Evolutionary conservation across 225 moss, liverwort and hornwort species (phyloP).

Genomic region (Marchantia polymorpha): DNA sequence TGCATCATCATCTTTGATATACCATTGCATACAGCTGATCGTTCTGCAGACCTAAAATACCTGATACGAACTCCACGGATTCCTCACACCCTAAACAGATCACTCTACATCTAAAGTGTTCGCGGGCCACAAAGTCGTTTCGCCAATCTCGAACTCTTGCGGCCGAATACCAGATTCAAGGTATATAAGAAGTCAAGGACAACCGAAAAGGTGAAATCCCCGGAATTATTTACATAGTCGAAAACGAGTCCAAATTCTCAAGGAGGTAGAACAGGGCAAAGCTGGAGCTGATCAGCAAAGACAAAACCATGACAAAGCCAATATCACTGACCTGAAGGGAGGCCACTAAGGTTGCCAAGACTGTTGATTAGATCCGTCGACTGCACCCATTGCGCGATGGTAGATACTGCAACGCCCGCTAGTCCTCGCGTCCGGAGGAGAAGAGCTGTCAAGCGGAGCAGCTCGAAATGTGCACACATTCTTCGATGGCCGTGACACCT

Average conservation of each 20-base stretch:
- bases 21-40: background rate
- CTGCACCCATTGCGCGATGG: constrained; percentile 4
- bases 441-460: background rate
- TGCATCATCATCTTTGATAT: background rate
- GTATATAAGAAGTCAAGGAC: background rate
- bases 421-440: background rate
- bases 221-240: background rate
- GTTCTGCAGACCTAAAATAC: background rate
- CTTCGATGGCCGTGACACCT: background rate
- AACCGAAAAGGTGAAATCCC: background rate
- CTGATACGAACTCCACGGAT: background rate
- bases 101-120: constrained; percentile 5
- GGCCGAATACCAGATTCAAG: background rate
- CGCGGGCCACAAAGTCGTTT: background rate
- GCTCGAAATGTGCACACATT: background rate
- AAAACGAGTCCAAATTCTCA: background rate
- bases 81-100: background rate
- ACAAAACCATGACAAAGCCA: background rate
- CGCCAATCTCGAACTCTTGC: background rate
- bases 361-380: background rate
- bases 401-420: background rate
- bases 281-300: background rate
- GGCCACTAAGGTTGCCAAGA: background rate
- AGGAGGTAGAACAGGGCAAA: background rate
- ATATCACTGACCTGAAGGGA: background rate